phyloP scores from a whole-genome alignment of 1,284 basidiomycete species.

The Xerocomus nothofagi region DNA sequence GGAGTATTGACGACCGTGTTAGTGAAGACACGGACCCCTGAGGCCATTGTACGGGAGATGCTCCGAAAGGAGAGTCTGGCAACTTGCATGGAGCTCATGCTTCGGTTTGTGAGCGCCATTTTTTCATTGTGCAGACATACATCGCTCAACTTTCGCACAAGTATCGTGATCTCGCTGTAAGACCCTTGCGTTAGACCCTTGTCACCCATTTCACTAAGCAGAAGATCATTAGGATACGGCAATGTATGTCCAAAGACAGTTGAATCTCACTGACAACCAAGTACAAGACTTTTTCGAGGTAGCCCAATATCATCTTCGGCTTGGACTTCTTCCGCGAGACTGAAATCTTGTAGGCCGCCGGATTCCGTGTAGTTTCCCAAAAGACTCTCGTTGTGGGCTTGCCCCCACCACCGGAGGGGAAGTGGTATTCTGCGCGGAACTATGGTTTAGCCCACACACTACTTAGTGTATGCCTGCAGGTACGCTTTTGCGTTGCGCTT shows the following conservation, averaged over 20 bases:
- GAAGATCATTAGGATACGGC: slow-evolving; percentile 42
- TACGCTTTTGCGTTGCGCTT: slow-evolving; percentile 13
- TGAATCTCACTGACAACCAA: slow-evolving; percentile 42
- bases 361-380: slow-evolving; percentile 44
- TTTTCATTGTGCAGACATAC: not conserved
- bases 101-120: slow-evolving; percentile 36
- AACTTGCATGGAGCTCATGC: slow-evolving; percentile 37
- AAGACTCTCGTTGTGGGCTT: slow-evolving; percentile 49
- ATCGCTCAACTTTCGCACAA: slow-evolving; percentile 19
- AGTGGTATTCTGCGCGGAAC: slow-evolving; percentile 41
- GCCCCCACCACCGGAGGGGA: slow-evolving; percentile 42
- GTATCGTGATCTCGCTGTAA: slow-evolving; percentile 48
- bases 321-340: not conserved
- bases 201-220: not conserved
- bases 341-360: slow-evolving; percentile 38
- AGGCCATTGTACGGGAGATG: slow-evolving; percentile 31
- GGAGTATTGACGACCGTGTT: slow-evolving; percentile 1
- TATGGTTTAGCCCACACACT: slow-evolving; percentile 47
- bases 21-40: slow-evolving; percentile 44
- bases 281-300: slow-evolving; percentile 56
- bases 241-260: slow-evolving; percentile 47
- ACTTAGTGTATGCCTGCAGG: slow-evolving; percentile 39
- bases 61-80: slow-evolving; percentile 37
- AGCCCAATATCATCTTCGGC: not conserved
- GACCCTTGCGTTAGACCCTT: not conserved